Conservation (phyloP, 2,329 filamentous ascomycete species). For the Verticillium nubilum region DNA sequence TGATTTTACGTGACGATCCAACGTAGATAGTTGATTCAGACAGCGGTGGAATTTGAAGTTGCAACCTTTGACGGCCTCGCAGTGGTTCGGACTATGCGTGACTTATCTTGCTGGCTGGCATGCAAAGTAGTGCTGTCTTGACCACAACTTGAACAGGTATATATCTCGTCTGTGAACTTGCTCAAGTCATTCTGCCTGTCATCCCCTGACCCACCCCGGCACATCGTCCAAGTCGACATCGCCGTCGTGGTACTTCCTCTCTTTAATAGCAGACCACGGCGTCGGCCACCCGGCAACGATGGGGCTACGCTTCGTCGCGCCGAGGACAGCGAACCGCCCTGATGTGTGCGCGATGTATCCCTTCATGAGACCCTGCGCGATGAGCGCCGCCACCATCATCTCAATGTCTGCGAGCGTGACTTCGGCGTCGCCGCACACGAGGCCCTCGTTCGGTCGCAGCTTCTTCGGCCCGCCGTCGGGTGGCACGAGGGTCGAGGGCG, state of each 20-base stretch:
- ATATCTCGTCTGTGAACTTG: no score
- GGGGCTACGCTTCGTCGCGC: conserved; percentile 59
- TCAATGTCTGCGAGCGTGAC: conserved; percentile 65
- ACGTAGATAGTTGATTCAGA: background rate
- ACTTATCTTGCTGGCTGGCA: no score
- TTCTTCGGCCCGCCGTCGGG: conserved; percentile 39
- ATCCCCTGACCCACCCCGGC: conserved; percentile 66
- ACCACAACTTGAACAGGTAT: no score
- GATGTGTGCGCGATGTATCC: conserved; percentile 79
- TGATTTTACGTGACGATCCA: background rate
- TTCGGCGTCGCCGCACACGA: conserved; percentile 58
- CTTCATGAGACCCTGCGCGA: conserved; percentile 74
- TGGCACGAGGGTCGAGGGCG: conserved; percentile 37
- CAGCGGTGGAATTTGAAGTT: background rate
- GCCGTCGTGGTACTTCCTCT: conserved; percentile 49
- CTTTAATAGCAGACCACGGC: conserved; percentile 63
- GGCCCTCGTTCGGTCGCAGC: conserved; percentile 52
- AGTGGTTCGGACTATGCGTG: no score
- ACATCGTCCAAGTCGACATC: conserved; percentile 59
- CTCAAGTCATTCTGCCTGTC: conserved; percentile 2
- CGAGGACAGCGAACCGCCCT: conserved; percentile 75
- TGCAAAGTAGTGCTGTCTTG: no score
- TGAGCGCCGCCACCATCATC: conserved; percentile 67
- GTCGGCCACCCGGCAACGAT: conserved; percentile 70
- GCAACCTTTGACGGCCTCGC: background rate